Conservation (phyloP, 2,329 filamentous ascomycete genomes). For the Zymoseptoria passerinii region DNA sequence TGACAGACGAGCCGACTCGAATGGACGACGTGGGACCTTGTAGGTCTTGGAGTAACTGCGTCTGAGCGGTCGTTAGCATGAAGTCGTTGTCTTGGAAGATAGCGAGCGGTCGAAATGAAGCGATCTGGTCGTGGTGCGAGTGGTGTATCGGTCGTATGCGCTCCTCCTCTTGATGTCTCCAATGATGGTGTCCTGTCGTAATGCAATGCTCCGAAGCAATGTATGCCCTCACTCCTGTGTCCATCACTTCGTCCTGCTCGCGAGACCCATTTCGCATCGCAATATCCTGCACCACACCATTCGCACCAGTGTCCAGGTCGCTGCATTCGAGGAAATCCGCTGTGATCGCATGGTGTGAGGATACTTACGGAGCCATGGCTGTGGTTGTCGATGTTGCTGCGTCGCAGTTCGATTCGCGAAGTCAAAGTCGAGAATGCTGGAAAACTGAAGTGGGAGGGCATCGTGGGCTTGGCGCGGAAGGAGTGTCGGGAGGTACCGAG, state of each 20-base stretch:
- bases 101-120: not conserved
- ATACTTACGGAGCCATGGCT: conserved; percentile 36
- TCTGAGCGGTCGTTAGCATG: conserved; percentile 21
- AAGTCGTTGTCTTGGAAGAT: not conserved
- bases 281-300: not conserved
- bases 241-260: not conserved
- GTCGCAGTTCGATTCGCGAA: not conserved
- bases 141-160: not conserved
- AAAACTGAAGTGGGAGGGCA: not conserved
- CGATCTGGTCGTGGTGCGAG: not conserved
- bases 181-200: not conserved
- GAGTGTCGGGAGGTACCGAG: not conserved
- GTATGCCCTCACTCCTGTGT: not conserved
- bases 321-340: not conserved
- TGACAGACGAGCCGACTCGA: conserved; percentile 99
- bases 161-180: not conserved
- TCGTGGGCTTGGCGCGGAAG: not conserved
- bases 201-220: not conserved
- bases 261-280: not conserved
- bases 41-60: conserved; percentile 97
- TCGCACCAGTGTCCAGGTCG: not conserved
- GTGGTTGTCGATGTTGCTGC: conserved; percentile 23
- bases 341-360: not conserved
- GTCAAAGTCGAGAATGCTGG: not conserved
- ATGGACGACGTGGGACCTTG: conserved; percentile 95